Conservation (phyloP, 495 filamentous ascomycete genomes). For the Aspergillus coremiiformis region DNA sequence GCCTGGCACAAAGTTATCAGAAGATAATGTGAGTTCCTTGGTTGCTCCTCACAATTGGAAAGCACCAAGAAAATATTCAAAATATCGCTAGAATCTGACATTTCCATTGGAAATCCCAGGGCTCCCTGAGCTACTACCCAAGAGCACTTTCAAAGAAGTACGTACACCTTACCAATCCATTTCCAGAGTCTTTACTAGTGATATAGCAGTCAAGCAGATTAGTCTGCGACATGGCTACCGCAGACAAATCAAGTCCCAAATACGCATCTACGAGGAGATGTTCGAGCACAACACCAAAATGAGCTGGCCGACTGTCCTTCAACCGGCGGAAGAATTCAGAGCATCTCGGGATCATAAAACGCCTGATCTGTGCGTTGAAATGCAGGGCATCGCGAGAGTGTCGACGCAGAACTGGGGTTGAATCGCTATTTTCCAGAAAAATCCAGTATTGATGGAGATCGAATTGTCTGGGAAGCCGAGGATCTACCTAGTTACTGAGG, state of each 20-base stretch:
- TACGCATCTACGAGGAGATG: conserved; percentile 45
- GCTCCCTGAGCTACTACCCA: conserved; percentile 18
- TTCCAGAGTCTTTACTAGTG: neutral
- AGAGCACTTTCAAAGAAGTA: conserved; percentile 27
- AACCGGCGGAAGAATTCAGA: conserved; percentile 40
- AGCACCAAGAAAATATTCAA: neutral
- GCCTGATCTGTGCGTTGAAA: conserved; percentile 45
- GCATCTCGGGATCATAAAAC: conserved; percentile 29
- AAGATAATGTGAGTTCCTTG: neutral
- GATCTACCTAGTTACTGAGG: conserved; percentile 43
- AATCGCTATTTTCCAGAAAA: conserved; percentile 39
- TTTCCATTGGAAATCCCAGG: conserved; percentile 1
- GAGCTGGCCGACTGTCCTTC: conserved; percentile 42
- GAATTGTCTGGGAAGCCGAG: conserved; percentile 38
- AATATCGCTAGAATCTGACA: neutral
- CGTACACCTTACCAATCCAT: neutral
- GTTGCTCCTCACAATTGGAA: neutral
- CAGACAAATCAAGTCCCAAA: conserved; percentile 42
- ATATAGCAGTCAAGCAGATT: conserved; percentile 30
- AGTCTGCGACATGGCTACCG: conserved; percentile 46
- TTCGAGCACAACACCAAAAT: conserved; percentile 44
- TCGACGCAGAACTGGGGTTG: conserved; percentile 67
- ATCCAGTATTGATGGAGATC: conserved; percentile 50
- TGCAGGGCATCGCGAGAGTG: conserved; percentile 50
- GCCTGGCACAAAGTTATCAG: too few species aligned